Base-by-base conservation (phyloP, 495 filamentous ascomycete species). In the Letharia columbiana region DNA sequence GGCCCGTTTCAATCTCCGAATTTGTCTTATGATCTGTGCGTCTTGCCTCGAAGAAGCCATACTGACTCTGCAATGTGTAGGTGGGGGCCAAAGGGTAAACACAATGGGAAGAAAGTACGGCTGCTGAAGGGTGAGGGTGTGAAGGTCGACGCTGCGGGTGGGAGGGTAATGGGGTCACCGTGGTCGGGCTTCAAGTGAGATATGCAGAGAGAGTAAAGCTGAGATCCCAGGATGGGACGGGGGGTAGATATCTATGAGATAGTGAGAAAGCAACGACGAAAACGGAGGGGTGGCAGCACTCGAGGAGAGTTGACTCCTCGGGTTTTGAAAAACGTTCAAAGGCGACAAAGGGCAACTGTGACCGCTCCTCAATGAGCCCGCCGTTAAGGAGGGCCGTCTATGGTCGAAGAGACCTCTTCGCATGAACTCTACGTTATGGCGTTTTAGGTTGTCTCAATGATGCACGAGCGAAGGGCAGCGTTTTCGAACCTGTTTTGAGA, bases 51-150 rank as follows among this genome's bases (percentile, higher is more conserved):
- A 11, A 57, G 31, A 18, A 57, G 54, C 6, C 5, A 33, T 37
- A 33, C 54, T 57, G 33, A 57, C 17, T 37, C 54, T 10, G 54
- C 10, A 5, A 57, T 4, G 20, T 7, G 33, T 33, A 57, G 33
- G 17, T 71, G 71, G 71, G 70, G 70, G 9, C 44, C 59, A 3
- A 50, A 56, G 20, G 70, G 70, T 5, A 66, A 60, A 57, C 45
- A 63, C 61, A 67, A 52, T 18, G 42, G 50, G 42, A 63, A 69
- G 33, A 72, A 69, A 44, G 62, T 70, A 28, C 41, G 45, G 31
- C 23, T 72, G 28, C 60, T 72, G 47, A 62, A 35, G 49, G 61
- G 50, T 41, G 68, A 72, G 61, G 68, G 71, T 9, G 71, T 72
- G 20, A 60, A 56, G 23, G 66, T 72, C 28, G 60, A 64, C 54